These are phyloP conservation scores for Geranium rotundifolium DNA, from an alignment of 345 rosid genomes.

Conservation along the genomic window DNA sequence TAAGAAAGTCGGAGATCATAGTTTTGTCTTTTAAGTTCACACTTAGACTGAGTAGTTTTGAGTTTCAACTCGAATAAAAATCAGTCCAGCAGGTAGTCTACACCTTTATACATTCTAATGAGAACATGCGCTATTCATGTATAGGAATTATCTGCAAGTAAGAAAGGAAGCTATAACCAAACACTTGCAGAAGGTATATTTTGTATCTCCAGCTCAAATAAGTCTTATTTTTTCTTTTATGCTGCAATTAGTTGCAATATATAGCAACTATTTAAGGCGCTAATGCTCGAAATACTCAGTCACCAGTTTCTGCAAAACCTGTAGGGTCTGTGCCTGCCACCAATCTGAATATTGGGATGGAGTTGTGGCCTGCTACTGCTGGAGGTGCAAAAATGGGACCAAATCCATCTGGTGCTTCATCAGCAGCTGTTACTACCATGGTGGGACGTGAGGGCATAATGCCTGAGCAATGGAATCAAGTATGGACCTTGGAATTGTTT, in stretches of 20 bases:
- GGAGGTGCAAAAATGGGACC: conserved; percentile 46
- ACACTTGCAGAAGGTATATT: conserved; percentile 77
- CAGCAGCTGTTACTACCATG: conserved; percentile 23
- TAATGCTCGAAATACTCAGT: conserved; percentile 43
- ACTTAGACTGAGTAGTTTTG: no score
- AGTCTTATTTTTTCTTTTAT: conserved; percentile 3
- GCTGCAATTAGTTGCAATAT: conserved; percentile 10
- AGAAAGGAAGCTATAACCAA: conserved; percentile 62
- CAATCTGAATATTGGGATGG: conserved; percentile 86
- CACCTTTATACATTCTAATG: neutral
- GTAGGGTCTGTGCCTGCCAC: conserved; percentile 34
- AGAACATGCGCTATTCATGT: conserved; percentile 4
- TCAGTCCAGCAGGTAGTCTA: neutral
- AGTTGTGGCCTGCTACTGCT: conserved; percentile 66
- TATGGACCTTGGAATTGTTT: conserved; percentile 17
- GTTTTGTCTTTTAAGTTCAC: no score
- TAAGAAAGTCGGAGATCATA: no score
- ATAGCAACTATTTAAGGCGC: conserved; percentile 29
- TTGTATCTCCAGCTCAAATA: neutral
- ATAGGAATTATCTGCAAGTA: conserved; percentile 43
- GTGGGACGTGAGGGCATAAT: conserved; percentile 13
- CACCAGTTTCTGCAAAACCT: conserved; percentile 55
- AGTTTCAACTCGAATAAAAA: no score
- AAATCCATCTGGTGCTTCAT: conserved; percentile 25
- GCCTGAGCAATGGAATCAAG: conserved; percentile 60